Base-by-base conservation (phyloP, 2,329 filamentous ascomycete genomes). In the Blastomyces parvus region DNA sequence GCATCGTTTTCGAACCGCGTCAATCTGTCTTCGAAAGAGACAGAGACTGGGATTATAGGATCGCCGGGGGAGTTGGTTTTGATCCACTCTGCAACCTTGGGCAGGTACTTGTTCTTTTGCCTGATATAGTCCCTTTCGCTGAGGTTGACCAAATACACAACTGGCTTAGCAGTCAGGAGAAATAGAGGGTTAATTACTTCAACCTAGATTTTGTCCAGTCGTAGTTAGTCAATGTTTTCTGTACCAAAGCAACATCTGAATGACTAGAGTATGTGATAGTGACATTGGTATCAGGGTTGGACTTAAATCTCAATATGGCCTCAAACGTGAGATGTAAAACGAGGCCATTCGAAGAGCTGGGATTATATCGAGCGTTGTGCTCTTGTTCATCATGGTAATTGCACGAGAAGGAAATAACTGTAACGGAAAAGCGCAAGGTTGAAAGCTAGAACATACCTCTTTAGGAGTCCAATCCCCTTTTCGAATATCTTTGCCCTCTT, bases 51-150 rank as follows among this genome's bases (percentile, higher is more conserved):
- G 64, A 99, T 90, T 72, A 97, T 88, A 60, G 92, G 90, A 73
- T 97, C 92, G 64, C 91, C 91, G 61, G 86, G 78, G 6, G 92
- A 90, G 76, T 99, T 84, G 75, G 89, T 85, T 81, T 97, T 96
- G 78, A 97, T 87, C 94, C 94, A 99, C 75, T 94, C 89, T 65
- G 89, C 90, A 69, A 97, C 88, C 81, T 93, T 94, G 69, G 89
- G 85, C 63, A 99, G 85, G 80, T 99, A 87, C 87, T 99, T 99
- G 86, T 99, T 99, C 88, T 97, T 99, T 82, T 97, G 94, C 73
- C 94, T 89, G 74, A 97, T 88, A 78, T 92, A 99, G 79, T 99
- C 94, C 79, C 87, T 92, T 82, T 99, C 95, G 67, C 91, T 96
- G 66, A 99, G 81, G 81, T 99, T 99, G 81, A 97, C 90, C 53